Conservation (phyloP, 2,329 filamentous ascomycete species). For the Aspergillus proliferans region DNA sequence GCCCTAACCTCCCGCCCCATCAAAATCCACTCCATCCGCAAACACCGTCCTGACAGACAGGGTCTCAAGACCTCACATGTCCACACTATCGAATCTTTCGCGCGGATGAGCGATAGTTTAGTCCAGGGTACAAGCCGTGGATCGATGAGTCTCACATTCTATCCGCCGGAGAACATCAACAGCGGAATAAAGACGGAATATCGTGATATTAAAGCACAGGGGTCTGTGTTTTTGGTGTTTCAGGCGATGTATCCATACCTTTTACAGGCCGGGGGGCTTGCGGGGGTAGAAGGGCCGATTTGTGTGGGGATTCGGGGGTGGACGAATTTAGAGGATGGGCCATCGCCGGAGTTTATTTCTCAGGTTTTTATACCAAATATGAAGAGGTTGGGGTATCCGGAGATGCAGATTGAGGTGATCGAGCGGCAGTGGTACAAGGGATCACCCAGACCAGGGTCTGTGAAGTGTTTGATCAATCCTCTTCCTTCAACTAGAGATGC, state of each 20-base stretch:
- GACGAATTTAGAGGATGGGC: constrained; percentile 52
- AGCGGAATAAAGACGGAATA: constrained; percentile 28
- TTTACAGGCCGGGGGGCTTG: constrained; percentile 41
- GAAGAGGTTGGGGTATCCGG: constrained; percentile 44
- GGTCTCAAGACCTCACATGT: constrained; percentile 55
- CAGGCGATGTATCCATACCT: constrained; percentile 55
- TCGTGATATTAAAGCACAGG: constrained; percentile 44
- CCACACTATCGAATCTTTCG: constrained; percentile 50
- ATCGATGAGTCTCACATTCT: constrained; percentile 30
- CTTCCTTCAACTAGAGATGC: constrained; percentile 14
- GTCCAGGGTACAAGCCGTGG: constrained; percentile 30
- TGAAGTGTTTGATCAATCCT: constrained; percentile 45
- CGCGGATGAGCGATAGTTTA: constrained; percentile 42
- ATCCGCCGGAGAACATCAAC: constrained; percentile 11
- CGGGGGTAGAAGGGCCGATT: constrained; percentile 17
- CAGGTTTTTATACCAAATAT: constrained; percentile 54
- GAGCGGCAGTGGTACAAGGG: constrained; percentile 51
- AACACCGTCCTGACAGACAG: constrained; percentile 39
- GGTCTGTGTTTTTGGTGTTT: constrained; percentile 51
- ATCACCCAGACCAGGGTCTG: constrained; percentile 40
- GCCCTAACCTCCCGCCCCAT: constrained; percentile 48
- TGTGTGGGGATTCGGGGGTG: constrained; percentile 49
- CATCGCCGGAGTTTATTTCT: constrained; percentile 51
- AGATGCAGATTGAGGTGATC: constrained; percentile 37
- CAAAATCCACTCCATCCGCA: constrained; percentile 49